phyloP scores from a whole-genome alignment of 140 eudicot species.

The Senecio squalidus region DNA sequence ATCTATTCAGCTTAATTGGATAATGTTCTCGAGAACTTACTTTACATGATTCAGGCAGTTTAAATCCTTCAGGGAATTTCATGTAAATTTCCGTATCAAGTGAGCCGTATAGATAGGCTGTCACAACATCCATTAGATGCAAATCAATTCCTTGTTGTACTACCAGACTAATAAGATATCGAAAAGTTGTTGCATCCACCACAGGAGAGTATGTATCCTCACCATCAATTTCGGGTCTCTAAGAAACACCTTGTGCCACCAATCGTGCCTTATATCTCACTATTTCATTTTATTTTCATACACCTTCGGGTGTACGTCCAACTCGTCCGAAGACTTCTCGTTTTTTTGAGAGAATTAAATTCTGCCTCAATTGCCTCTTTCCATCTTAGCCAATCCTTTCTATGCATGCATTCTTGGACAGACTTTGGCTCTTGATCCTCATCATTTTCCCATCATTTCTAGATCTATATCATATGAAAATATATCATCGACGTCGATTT shows the following conservation, averaged over 20 bases:
- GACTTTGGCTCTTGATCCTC: slow-evolving; percentile 12
- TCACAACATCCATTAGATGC: slow-evolving; percentile 22
- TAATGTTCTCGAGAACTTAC: neutral
- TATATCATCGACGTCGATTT: slow-evolving; percentile 2
- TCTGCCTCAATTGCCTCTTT: slow-evolving; percentile 15
- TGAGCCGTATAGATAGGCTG: slow-evolving; percentile 20
- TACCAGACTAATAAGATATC: slow-evolving; percentile 15
- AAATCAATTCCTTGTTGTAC: neutral
- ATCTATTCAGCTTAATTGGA: slow-evolving; percentile 2
- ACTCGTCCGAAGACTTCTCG: slow-evolving; percentile 19
- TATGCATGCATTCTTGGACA: slow-evolving; percentile 10
- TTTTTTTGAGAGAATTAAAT: neutral
- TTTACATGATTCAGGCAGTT: neutral
- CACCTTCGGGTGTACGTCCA: slow-evolving; percentile 8
- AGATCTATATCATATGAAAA: slow-evolving; percentile 6
- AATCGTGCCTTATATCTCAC: slow-evolving; percentile 19
- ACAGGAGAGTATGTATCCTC: slow-evolving; percentile 19
- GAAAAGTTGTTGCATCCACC: slow-evolving; percentile 6
- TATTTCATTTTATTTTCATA: slow-evolving; percentile 12
- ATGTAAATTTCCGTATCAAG: slow-evolving; percentile 12
- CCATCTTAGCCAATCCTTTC: slow-evolving; percentile 32
- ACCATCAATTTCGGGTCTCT: slow-evolving; percentile 22
- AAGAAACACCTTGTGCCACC: slow-evolving; percentile 23
- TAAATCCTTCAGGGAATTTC: slow-evolving; percentile 21
- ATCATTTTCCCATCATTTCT: neutral